Percentiles rank a stretch among this genome's conserved stretches.
These are phyloP conservation scores for Arthrobotrys sphaeroides DNA, from an alignment of 2,329 filamentous ascomycete genomes.

Conservation along the genomic window DNA sequence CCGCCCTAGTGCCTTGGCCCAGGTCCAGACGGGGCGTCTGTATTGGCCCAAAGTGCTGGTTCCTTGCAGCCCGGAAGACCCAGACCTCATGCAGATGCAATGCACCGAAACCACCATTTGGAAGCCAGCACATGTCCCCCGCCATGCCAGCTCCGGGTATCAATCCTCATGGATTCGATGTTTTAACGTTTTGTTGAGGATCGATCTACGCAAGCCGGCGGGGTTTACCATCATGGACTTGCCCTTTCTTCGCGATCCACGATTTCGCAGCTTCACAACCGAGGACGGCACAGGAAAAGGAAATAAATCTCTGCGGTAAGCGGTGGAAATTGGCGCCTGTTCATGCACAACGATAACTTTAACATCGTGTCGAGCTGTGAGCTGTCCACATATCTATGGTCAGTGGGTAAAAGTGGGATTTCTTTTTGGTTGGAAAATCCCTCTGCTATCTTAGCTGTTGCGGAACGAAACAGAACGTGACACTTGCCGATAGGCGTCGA, in stretches of 20 bases:
- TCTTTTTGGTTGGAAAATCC: no score
- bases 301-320: background rate
- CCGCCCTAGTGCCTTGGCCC: slow-evolving; percentile 16
- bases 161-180: background rate
- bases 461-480: slow-evolving; percentile 42
- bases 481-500: slow-evolving; percentile 1
- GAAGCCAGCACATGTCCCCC: slow-evolving; percentile 15
- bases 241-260: no score
- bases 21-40: slow-evolving; percentile 16
- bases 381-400: background rate
- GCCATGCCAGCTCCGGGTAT: slow-evolving; percentile 24
- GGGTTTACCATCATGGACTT: slow-evolving; percentile 3
- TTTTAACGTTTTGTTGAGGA: background rate
- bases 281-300: background rate
- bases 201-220: slow-evolving; percentile 4
- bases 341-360: slow-evolving; percentile 14
- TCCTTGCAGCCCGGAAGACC: slow-evolving; percentile 24
- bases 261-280: no score
- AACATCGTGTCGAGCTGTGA: slow-evolving; percentile 13
- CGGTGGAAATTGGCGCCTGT: slow-evolving; percentile 27
- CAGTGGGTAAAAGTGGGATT: background rate
- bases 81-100: slow-evolving; percentile 23
- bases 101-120: slow-evolving; percentile 22
- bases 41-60: slow-evolving; percentile 21
- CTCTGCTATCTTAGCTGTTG: no score